A percentile compares a stretch with the other conserved stretches of the same genome.
Conservation (phyloP, 345 rosid species). For the Eucalyptus marginata region DNA sequence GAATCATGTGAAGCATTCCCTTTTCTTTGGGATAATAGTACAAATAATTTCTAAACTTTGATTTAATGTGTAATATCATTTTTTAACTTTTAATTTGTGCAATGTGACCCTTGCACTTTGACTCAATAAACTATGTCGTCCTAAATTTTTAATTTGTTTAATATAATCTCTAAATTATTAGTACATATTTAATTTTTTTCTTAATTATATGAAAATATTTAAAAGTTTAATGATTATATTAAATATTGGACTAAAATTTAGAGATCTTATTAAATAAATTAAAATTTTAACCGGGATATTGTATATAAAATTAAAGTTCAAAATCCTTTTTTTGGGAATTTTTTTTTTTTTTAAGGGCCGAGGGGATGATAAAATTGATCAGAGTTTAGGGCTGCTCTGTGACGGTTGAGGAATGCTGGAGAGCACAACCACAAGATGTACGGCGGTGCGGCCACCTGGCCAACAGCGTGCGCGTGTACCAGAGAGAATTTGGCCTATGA, state of each 20-base stretch:
- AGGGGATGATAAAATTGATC: background rate
- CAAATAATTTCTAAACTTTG: fast-evolving
- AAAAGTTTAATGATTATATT: background rate
- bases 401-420: background rate
- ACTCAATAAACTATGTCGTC: no score
- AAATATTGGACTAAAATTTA: fast-evolving
- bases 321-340: no score
- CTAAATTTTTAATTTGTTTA: no score
- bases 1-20: no score
- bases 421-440: background rate
- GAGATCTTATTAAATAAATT: no score
- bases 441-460: background rate
- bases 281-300: no score
- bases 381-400: background rate
- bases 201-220: no score
- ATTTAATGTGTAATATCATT: fast-evolving
- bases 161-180: fast-evolving
- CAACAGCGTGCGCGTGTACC: background rate
- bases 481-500: background rate
- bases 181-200: no score
- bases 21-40: no score
- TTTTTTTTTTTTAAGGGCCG: background rate
- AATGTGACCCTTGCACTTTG: fast-evolving
- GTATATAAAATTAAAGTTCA: no score
- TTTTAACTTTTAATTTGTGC: background rate